Base-by-base conservation (phyloP, 129 eudicot genomes). In the Kitagawia praeruptora region DNA sequence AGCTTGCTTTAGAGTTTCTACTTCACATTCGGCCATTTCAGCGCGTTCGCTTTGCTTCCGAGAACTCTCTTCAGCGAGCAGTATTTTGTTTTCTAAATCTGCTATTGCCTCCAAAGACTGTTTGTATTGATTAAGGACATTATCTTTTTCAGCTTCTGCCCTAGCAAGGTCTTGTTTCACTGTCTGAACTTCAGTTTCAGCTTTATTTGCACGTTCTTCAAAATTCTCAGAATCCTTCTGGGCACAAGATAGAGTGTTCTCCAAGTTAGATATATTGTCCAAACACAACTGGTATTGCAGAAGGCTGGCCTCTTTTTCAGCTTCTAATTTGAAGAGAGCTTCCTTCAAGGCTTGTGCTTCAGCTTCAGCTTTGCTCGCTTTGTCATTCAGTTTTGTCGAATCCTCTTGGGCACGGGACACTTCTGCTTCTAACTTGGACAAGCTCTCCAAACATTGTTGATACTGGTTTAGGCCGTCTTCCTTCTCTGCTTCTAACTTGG, bases 401-500 rank as follows among this genome's bases (percentile, higher is more conserved):
- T 84, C 81, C 77, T 89, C 92, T 77, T 85, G 92, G 66, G 93
- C 87, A 71, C 54, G 85, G 41, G 88, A 80, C 27, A 95, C 75
- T 27, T 85, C 96, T 10, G 89, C 66, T 77, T 87, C 91, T 2
- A 95, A 87, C 75, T 87, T 81, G 0, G 91, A 86, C 80, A 95
- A 81, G 77, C 84, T 90, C 80, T 89, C 91, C 79, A 95, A 83
- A 81, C 88, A 85, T 72, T 92, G 86, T 66, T 86, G 86, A 75
- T 90, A 90, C 84, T 92, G 86, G 56, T 77, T 69, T 78, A 86
- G 75, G 15, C 87, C 93, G 44, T 91, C 87, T 86, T 92, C 97
- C 83, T 92, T 92, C 82, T 95, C 99, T 0, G 89, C 89, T 87
- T 92, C 95, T 44, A 95, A 76, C 77, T 87, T 87, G 15, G 93